phyloP scores from a whole-genome alignment of 805 yeast species.

The Ogataea populi-albae region DNA sequence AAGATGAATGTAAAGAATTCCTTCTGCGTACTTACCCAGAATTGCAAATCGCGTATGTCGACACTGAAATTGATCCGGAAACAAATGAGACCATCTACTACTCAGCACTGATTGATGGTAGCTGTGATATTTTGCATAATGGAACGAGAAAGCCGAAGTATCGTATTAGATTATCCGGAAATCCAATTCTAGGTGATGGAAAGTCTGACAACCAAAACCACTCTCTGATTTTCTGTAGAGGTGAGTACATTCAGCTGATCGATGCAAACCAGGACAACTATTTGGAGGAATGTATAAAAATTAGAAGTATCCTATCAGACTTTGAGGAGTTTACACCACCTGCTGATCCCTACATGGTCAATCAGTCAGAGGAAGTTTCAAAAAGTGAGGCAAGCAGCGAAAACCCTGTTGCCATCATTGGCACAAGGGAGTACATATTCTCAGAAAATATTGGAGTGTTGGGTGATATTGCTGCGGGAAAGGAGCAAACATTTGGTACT shows the following conservation, averaged over 20 bases:
- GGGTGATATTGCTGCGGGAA: slow-evolving; percentile 86
- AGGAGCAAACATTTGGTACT: slow-evolving; percentile 86
- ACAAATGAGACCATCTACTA: slow-evolving; percentile 47
- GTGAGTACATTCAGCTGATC: slow-evolving; percentile 75
- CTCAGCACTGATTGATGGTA: slow-evolving; percentile 70
- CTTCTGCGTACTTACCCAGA: slow-evolving; percentile 65
- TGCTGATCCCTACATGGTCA: slow-evolving; percentile 24
- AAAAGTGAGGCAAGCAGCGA: slow-evolving; percentile 15
- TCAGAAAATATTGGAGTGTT: slow-evolving; percentile 79
- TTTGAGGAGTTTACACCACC: slow-evolving; percentile 53
- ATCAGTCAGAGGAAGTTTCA: slow-evolving; percentile 13
- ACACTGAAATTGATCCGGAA: slow-evolving; percentile 45
- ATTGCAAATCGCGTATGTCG: slow-evolving; percentile 60
- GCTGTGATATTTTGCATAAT: slow-evolving; percentile 55
- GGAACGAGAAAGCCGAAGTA: slow-evolving; percentile 63
- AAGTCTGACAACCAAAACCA: slow-evolving; percentile 82
- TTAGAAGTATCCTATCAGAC: slow-evolving; percentile 70
- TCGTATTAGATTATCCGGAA: slow-evolving; percentile 66
- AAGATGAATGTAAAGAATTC: slow-evolving; percentile 56
- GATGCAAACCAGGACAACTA: slow-evolving; percentile 87
- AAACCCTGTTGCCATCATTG: slow-evolving; percentile 76
- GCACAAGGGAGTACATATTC: slow-evolving; percentile 80
- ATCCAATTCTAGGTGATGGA: slow-evolving; percentile 83
- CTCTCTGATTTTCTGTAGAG: slow-evolving; percentile 70
- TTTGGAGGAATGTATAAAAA: slow-evolving; percentile 76